A percentile compares a stretch with the other conserved stretches of the same genome.
Evolutionary conservation across 495 filamentous ascomycete species (phyloP).

Genomic region (Neurospora tetrasperma): DNA sequence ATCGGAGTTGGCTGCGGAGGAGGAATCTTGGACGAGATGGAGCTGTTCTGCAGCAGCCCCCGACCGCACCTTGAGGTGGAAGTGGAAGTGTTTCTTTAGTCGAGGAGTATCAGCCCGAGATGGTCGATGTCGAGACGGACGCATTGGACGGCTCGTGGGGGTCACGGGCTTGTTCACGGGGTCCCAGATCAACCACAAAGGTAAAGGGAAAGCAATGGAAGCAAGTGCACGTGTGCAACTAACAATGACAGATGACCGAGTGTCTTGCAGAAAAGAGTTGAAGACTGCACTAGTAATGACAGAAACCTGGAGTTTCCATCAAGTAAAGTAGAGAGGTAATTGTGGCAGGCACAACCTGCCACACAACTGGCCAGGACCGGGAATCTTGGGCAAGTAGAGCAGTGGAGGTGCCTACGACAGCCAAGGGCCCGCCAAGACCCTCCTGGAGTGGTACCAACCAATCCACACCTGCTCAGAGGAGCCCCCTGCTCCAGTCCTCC

Average conservation of each 20-base stretch:
- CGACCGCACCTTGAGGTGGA: slow-evolving; percentile 24
- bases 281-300: not conserved
- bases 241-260: not conserved
- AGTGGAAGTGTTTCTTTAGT: slow-evolving; percentile 7
- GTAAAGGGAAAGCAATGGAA: not conserved
- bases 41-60: slow-evolving; percentile 54
- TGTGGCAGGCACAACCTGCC: too few species aligned
- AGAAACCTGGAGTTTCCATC: not conserved
- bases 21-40: slow-evolving; percentile 47
- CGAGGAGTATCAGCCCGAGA: slow-evolving; percentile 1
- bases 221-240: not conserved
- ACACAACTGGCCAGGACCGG: not conserved
- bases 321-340: not conserved
- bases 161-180: not conserved
- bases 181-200: not conserved
- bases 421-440: not conserved
- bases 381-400: not conserved
- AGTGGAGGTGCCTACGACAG: not conserved
- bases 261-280: not conserved
- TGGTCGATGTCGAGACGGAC: slow-evolving; percentile 1
- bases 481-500: not conserved
- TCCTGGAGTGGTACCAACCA: not conserved
- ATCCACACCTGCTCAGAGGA: not conserved
- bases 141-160: not conserved
- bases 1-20: slow-evolving; percentile 25